A percentile compares a stretch with the other conserved stretches of the same genome.
These are phyloP conservation scores for Xylariales sp. DNA, from an alignment of 2,329 filamentous ascomycete genomes.

Conservation along the genomic window DNA sequence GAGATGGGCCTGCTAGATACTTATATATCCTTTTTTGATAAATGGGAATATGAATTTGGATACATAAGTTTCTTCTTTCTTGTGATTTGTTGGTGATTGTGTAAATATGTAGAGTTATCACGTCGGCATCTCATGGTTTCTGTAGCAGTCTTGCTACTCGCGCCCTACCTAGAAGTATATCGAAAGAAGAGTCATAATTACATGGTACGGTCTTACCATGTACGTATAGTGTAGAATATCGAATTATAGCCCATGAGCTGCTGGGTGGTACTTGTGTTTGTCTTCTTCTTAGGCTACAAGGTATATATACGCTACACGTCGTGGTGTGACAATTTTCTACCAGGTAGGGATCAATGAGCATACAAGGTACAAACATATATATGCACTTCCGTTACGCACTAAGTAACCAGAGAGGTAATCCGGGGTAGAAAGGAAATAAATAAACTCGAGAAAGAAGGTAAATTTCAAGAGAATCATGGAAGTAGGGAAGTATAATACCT, in stretches of 20 bases:
- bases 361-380: no score
- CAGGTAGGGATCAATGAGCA: no score
- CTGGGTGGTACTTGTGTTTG: not conserved
- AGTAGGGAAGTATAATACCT: no score
- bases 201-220: not conserved
- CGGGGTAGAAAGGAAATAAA: no score
- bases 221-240: not conserved
- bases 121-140: not conserved
- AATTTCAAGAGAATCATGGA: no score
- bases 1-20: conserved; percentile 3
- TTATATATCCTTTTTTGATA: not conserved
- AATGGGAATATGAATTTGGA: conserved; percentile 1
- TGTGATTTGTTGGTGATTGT: not conserved
- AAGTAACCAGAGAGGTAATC: no score
- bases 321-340: no score
- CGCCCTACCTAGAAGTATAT: not conserved
- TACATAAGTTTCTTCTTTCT: not conserved
- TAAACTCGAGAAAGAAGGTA: no score
- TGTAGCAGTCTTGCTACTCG: not conserved
- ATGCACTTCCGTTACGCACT: no score
- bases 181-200: conserved; percentile 6
- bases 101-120: not conserved
- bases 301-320: no score
- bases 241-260: not conserved
- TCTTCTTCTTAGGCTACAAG: no score